Evolutionary conservation across 192 early-diverging fungal species (phyloP).

Genomic region (Gorgonomyces haynaldii): DNA sequence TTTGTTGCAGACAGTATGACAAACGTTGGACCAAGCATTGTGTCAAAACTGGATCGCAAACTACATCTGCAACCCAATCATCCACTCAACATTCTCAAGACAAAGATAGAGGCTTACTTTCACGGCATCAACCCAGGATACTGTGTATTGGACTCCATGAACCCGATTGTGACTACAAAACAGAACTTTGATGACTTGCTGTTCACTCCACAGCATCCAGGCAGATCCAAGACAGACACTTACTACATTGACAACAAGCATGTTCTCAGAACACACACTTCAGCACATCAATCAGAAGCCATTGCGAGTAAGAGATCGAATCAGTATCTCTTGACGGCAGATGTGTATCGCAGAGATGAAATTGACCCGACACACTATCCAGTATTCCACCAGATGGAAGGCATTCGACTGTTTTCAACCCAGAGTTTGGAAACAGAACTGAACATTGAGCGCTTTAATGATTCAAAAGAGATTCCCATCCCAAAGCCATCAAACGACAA

Average conservation of each 20-base stretch:
- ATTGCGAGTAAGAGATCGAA: constrained; percentile 37
- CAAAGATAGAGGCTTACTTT: constrained; percentile 67
- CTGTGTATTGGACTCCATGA: constrained; percentile 37
- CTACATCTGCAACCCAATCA: constrained; percentile 70
- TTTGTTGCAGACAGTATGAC: constrained; percentile 51
- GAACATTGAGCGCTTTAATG: neutral
- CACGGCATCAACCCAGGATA: constrained; percentile 38
- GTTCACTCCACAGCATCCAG: constrained; percentile 70
- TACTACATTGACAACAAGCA: constrained; percentile 78
- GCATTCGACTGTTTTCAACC: constrained; percentile 59
- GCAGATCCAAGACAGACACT: constrained; percentile 71
- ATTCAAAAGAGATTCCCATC: constrained; percentile 1
- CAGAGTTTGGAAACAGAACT: constrained; percentile 9
- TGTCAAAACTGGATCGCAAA: constrained; percentile 60
- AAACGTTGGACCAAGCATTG: constrained; percentile 64
- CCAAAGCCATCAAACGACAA: constrained; percentile 25
- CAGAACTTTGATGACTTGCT: constrained; percentile 91
- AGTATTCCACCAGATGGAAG: constrained; percentile 98
- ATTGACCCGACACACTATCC: constrained; percentile 94
- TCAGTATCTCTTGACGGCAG: constrained; percentile 72
- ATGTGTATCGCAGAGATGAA: constrained; percentile 94
- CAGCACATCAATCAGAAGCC: constrained; percentile 83
- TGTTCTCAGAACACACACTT: constrained; percentile 85
- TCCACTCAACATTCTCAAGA: constrained; percentile 78
- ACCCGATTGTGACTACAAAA: constrained; percentile 69